Evolutionary conservation across 129 eudicot genomes (phyloP).

Genomic region (Chrysanthemum makinoi): DNA sequence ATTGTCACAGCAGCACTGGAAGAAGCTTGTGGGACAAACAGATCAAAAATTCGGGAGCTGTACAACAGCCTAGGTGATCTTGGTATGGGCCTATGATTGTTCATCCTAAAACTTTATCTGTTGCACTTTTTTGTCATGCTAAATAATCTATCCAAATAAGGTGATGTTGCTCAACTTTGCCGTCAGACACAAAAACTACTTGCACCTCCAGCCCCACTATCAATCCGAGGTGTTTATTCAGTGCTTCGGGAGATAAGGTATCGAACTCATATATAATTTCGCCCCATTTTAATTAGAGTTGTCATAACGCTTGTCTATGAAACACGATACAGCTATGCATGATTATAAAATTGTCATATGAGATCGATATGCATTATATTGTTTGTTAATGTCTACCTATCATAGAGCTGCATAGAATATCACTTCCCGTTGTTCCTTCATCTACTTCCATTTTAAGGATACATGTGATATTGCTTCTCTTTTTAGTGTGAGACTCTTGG

Average conservation of each 20-base stretch:
- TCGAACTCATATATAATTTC: constrained; percentile 3
- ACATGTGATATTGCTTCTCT: background rate
- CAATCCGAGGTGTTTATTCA: constrained; percentile 75
- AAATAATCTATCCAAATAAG: constrained; percentile 41
- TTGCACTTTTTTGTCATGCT: constrained; percentile 18
- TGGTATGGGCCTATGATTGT: constrained; percentile 47
- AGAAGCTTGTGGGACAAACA: constrained; percentile 91
- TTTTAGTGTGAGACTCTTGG: constrained; percentile 5
- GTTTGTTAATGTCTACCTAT: background rate
- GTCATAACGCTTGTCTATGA: constrained; percentile 2
- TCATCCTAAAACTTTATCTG: background rate
- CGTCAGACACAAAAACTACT: constrained; percentile 89
- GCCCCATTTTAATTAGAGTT: constrained; percentile 4
- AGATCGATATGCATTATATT: constrained; percentile 8
- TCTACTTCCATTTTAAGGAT: no score
- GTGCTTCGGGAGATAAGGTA: constrained; percentile 85
- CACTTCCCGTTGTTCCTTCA: no score
- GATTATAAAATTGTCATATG: constrained; percentile 11
- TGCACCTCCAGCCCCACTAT: constrained; percentile 74
- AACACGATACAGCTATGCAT: constrained; percentile 1
- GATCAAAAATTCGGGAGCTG: constrained; percentile 59
- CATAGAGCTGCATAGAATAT: no score
- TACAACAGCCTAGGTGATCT: constrained; percentile 92
- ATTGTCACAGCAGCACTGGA: constrained; percentile 74
- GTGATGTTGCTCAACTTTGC: constrained; percentile 98